Percentiles rank a stretch among this genome's conserved stretches.
These are phyloP conservation scores for Candida oleophila DNA, from an alignment of 805 yeast species.

Conservation along the genomic window DNA sequence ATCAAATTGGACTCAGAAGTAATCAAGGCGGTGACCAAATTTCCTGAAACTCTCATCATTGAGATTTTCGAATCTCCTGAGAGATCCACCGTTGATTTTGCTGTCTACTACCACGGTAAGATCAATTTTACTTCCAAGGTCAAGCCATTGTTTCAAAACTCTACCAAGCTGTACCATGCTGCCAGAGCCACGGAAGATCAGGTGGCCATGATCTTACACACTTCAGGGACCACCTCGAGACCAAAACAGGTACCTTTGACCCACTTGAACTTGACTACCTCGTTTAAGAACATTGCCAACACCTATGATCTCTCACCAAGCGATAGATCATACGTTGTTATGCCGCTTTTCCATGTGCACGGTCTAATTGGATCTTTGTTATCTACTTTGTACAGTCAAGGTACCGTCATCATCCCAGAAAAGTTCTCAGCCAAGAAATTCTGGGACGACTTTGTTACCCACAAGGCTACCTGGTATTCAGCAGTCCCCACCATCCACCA, in stretches of 20 bases:
- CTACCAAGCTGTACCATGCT: slow-evolving; percentile 10
- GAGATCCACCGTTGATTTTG: slow-evolving; percentile 43
- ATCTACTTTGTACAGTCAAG: slow-evolving; percentile 60
- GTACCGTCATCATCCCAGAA: slow-evolving; percentile 60
- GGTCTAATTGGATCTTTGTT: slow-evolving; percentile 67
- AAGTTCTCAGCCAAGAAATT: slow-evolving; percentile 59
- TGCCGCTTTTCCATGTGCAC: slow-evolving; percentile 80
- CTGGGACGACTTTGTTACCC: slow-evolving; percentile 55
- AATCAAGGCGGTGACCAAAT: slow-evolving; percentile 50
- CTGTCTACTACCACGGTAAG: slow-evolving; percentile 12
- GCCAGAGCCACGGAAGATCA: slow-evolving; percentile 44
- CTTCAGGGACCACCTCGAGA: slow-evolving; percentile 75
- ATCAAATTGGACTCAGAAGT: slow-evolving; percentile 34
- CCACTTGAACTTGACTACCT: slow-evolving; percentile 59
- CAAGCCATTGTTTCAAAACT: slow-evolving; percentile 3
- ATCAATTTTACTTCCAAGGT: not conserved
- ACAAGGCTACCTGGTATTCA: slow-evolving; percentile 66
- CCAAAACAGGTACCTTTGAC: slow-evolving; percentile 76
- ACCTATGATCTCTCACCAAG: slow-evolving; percentile 50
- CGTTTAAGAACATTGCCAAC: slow-evolving; percentile 56
- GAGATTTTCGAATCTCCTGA: slow-evolving; percentile 49
- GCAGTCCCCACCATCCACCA: slow-evolving; percentile 78
- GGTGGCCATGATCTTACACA: slow-evolving; percentile 65
- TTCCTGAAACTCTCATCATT: slow-evolving; percentile 46
- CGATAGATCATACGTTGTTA: slow-evolving; percentile 63